phyloP scores from a whole-genome alignment of 768 basidiomycete species.

The Mycena galopus region DNA sequence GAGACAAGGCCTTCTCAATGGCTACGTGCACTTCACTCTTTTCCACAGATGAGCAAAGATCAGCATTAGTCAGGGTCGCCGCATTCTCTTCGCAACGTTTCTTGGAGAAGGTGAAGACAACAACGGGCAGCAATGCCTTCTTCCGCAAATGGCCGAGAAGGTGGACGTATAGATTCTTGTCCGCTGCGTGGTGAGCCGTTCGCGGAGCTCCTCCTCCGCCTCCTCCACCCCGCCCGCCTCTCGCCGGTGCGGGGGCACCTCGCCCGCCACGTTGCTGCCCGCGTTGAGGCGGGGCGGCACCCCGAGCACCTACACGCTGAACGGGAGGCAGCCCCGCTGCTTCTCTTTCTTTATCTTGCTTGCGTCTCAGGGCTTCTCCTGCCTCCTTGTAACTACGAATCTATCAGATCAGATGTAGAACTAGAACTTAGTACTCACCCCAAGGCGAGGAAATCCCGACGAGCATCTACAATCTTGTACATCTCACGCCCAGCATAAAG shows the following conservation, averaged over 20 bases:
- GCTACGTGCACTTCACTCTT: conserved; percentile 98
- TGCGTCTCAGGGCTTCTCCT: conserved; percentile 87
- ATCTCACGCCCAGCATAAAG: conserved; percentile 94
- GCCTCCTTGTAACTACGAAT: conserved; percentile 87
- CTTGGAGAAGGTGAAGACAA: conserved; percentile 97
- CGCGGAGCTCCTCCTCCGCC: conserved; percentile 58
- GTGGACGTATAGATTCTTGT: conserved; percentile 96
- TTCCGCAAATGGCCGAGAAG: conserved; percentile 90
- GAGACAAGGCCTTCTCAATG: conserved; percentile 90
- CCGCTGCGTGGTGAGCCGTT: conserved; percentile 75
- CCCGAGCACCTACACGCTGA: conserved; percentile 86
- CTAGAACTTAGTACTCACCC: conserved; percentile 63
- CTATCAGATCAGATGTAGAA: conserved; percentile 12
- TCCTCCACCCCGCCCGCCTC: conserved; percentile 60
- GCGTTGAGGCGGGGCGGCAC: conserved; percentile 67
- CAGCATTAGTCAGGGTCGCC: conserved; percentile 85
- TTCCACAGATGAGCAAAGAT: conserved; percentile 90
- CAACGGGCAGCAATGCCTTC: conserved; percentile 89
- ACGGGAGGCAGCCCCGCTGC: conserved; percentile 92
- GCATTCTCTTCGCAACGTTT: conserved; percentile 98
- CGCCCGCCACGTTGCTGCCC: conserved; percentile 68
- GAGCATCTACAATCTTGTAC: conserved; percentile 92
- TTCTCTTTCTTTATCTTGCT: conserved; percentile 98
- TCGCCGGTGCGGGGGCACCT: conserved; percentile 54
- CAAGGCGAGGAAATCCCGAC: conserved; percentile 75